Percentiles rank a stretch among this genome's conserved stretches.
Evolutionary conservation across 179 eudicot species (phyloP).

Genomic region (Carnegiea gigantea): DNA sequence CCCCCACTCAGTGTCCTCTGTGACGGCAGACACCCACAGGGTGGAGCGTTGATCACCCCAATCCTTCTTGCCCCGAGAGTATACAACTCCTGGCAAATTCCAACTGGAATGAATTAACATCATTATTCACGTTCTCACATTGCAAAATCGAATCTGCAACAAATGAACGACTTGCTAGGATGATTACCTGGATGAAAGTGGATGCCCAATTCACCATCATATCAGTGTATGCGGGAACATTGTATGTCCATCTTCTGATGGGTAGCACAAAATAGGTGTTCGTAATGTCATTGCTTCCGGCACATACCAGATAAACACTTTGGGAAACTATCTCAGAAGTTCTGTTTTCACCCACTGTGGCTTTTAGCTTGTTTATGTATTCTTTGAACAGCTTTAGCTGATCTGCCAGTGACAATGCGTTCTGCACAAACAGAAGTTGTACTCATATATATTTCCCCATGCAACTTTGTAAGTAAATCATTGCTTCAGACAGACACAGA

Average conservation of each 20-base stretch:
- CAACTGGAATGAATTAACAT: not conserved
- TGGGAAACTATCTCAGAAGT: slow-evolving; percentile 40
- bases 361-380: slow-evolving; percentile 56
- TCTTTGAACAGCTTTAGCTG: slow-evolving; percentile 66
- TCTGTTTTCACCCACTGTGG: slow-evolving; percentile 50
- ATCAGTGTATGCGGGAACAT: slow-evolving; percentile 47
- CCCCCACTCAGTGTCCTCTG: slow-evolving; percentile 75
- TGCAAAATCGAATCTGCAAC: not conserved
- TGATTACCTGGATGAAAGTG: slow-evolving; percentile 61
- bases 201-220: slow-evolving; percentile 58
- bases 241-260: slow-evolving; percentile 40
- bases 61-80: slow-evolving; percentile 62
- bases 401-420: slow-evolving; percentile 50
- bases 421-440: slow-evolving; percentile 31
- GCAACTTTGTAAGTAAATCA: not conserved
- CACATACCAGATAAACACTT: slow-evolving; percentile 48
- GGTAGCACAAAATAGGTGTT: slow-evolving; percentile 60
- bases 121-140: not conserved
- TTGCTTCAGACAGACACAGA: not conserved
- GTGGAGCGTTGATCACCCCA: slow-evolving; percentile 53
- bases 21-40: slow-evolving; percentile 79
- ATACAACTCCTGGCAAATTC: slow-evolving; percentile 46
- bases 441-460: not conserved
- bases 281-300: slow-evolving; percentile 82
- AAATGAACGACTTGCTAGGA: not conserved